Conservation (phyloP, 2,329 filamentous ascomycete species). For the Colletotrichum sp. region DNA sequence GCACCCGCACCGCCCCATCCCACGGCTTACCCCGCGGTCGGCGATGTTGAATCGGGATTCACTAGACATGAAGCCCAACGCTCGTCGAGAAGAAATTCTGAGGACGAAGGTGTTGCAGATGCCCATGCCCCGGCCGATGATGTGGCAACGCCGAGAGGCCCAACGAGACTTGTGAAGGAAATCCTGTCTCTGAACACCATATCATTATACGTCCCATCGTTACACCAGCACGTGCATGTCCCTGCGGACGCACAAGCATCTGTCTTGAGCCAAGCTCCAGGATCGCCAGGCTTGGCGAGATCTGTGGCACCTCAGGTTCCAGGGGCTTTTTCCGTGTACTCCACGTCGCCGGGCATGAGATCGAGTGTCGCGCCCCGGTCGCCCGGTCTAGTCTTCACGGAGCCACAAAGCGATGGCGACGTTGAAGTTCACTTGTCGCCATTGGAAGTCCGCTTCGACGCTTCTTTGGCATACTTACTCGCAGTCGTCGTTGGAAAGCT, state of each 20-base stretch:
- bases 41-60: slow-evolving; percentile 10
- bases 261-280: slow-evolving; percentile 30
- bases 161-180: slow-evolving; percentile 61
- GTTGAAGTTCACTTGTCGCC: slow-evolving; percentile 60
- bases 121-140: slow-evolving; percentile 38
- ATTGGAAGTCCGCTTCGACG: slow-evolving; percentile 58
- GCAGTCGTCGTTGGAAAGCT: slow-evolving; percentile 56
- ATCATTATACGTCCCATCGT: slow-evolving; percentile 60
- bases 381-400: background rate
- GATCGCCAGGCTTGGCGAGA: slow-evolving; percentile 31
- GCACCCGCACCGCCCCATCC: background rate
- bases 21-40: slow-evolving; percentile 10
- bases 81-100: background rate
- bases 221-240: slow-evolving; percentile 49
- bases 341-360: slow-evolving; percentile 10
- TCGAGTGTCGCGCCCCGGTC: background rate
- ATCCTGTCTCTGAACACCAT: slow-evolving; percentile 54
- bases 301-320: slow-evolving; percentile 59
- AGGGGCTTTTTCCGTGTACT: slow-evolving; percentile 64
- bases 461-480: slow-evolving; percentile 60
- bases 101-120: background rate
- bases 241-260: slow-evolving; percentile 32
- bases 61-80: background rate
- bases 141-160: slow-evolving; percentile 54
- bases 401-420: slow-evolving; percentile 30